Evolutionary conservation across 495 filamentous ascomycete species (phyloP), one percentile per base, ranked within the genome.

Genomic region (Glarea lozoyensis): DNA sequence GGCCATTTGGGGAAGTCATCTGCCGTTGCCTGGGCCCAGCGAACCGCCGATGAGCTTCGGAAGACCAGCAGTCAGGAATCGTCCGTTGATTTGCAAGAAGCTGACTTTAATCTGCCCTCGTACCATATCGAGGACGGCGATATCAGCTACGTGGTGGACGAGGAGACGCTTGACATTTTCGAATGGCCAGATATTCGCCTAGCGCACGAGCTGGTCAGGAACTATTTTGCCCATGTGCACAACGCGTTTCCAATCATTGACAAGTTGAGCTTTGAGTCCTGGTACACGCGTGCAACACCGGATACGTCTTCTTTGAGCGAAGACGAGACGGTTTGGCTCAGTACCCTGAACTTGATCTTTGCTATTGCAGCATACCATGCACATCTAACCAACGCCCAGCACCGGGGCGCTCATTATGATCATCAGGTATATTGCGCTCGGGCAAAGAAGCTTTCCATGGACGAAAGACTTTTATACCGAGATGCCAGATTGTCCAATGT

Each of bases 1-100:
- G 73, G 77, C 0, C 81, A 72, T 49, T 62, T 79, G 42, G 79
- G 79, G 15, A 76, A 73, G 43, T 75, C 69, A 35, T 82, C 78
- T 0, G 74, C 78, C 40, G 66, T 78, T 9, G 59, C 60, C 29
- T 82, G 79, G 79, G 60, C 79, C 3, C 72, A 75, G 41, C 65
- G 60, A 16, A 59, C 46, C 44, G 34, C 41, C 5, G 46, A 62
- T 31, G 32, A 62, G 60, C 25, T 53, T 41, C 18, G 39, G 19
- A 9, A 46, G 31, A 33, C 15, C 30, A 31, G 32, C 12, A 23
- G 50, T 43, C 24, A 50, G 53, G 4, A 46, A 35, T 13, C 27
- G 1, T 24, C 29, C 27, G 16, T 30, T 23, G 24, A 29, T 22
- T 30, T 18, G 20, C 29, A 35, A 32, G 45, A 24, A 16, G 42